phyloP scores from a whole-genome alignment of 345 rosid species.

The Gossypium rotundifolium region DNA sequence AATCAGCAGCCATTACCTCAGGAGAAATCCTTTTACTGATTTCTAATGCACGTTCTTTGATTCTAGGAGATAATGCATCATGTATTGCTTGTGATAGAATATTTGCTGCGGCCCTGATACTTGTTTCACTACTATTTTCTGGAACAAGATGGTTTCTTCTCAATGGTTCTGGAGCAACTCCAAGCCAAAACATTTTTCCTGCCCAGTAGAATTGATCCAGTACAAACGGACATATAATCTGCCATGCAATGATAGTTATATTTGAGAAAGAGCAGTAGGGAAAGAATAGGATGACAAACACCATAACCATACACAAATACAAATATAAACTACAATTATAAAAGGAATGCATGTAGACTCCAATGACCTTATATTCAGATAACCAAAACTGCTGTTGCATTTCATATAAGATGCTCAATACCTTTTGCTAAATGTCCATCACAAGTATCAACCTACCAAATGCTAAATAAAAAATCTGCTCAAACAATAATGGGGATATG shows the following conservation, averaged over 20 bases:
- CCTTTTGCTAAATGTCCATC: background rate
- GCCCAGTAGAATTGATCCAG: conserved; percentile 97
- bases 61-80: conserved; percentile 46
- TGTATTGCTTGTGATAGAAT: conserved; percentile 47
- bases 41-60: conserved; percentile 45
- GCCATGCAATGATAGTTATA: conserved; percentile 17
- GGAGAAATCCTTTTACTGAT: conserved; percentile 47
- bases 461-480: background rate
- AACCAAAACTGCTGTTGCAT: background rate
- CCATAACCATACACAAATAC: background rate
- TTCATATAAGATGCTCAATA: background rate
- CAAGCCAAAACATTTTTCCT: conserved; percentile 86
- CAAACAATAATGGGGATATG: conserved; percentile 5
- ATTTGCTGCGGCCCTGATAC: conserved; percentile 42
- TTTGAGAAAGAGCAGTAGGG: background rate
- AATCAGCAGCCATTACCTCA: conserved; percentile 43
- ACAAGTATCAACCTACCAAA: background rate
- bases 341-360: background rate
- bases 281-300: background rate
- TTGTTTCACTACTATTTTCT: conserved; percentile 31
- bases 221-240: conserved; percentile 86
- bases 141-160: conserved; percentile 48
- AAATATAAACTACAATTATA: background rate
- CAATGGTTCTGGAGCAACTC: conserved; percentile 76
- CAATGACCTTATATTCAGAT: background rate